phyloP scores from a whole-genome alignment of 2,329 filamentous ascomycete genomes.

The Fusarium sambucinum region DNA sequence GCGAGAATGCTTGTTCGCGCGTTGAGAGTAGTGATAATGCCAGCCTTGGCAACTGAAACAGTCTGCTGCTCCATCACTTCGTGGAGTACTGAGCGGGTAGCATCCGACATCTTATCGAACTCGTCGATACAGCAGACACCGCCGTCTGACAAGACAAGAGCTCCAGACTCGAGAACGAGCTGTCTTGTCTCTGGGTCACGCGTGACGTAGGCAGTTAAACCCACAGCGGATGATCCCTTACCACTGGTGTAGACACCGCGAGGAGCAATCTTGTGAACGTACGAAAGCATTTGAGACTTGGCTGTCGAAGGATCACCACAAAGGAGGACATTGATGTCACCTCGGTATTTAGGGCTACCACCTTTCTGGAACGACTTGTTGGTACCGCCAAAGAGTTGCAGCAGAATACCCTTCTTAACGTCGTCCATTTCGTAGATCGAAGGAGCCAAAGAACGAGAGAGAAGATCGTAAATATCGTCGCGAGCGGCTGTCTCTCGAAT shows the following conservation, averaged over 20 bases:
- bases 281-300: conserved; percentile 94
- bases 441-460: conserved; percentile 89
- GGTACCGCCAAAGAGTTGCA: conserved; percentile 96
- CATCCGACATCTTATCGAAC: conserved; percentile 88
- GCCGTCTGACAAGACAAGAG: conserved; percentile 82
- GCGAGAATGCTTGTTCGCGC: conserved; percentile 95
- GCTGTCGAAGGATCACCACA: conserved; percentile 97
- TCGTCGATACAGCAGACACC: conserved; percentile 88
- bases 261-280: conserved; percentile 97
- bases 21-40: conserved; percentile 96
- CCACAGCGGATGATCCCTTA: conserved; percentile 83
- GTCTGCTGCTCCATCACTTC: conserved; percentile 93
- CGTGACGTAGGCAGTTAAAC: conserved; percentile 84
- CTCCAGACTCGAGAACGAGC: conserved; percentile 83
- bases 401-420: conserved; percentile 96
- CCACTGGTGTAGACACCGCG: conserved; percentile 86
- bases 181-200: conserved; percentile 84
- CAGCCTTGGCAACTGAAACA: conserved; percentile 87
- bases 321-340: conserved; percentile 96
- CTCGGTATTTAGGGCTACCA: conserved; percentile 93
- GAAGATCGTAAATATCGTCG: conserved; percentile 90
- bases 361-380: conserved; percentile 99
- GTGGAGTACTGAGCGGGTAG: conserved; percentile 83
- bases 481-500: conserved; percentile 85
- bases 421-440: conserved; percentile 99